phyloP scores from a whole-genome alignment of 768 basidiomycete species.

The Amanita thiersii region DNA sequence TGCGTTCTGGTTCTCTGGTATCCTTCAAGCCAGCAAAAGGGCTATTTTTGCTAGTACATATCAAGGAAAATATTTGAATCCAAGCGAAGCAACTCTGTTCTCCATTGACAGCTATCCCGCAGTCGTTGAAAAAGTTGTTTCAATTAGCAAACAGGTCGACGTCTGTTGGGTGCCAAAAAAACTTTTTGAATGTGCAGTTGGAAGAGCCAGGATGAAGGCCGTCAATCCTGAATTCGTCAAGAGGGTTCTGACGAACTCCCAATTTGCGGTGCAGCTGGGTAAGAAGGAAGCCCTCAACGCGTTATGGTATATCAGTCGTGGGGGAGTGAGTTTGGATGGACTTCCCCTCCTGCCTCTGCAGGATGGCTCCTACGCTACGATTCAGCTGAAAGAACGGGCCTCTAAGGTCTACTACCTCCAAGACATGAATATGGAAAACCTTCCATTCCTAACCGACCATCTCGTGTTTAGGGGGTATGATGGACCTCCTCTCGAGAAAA shows the following conservation, averaged over 20 bases:
- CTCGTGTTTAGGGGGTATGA: slow-evolving; percentile 22
- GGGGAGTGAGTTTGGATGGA: slow-evolving; percentile 14
- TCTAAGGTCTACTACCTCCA: slow-evolving; percentile 17
- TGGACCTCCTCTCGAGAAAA: slow-evolving; percentile 12
- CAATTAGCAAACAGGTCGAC: slow-evolving; percentile 14
- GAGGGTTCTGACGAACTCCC: slow-evolving; percentile 6
- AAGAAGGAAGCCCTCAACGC: slow-evolving; percentile 17
- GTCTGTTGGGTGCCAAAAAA: slow-evolving; percentile 15
- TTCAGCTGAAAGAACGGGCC: slow-evolving; percentile 13
- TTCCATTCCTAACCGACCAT: slow-evolving; percentile 16
- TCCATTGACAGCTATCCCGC: slow-evolving; percentile 12
- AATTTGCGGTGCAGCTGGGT: slow-evolving; percentile 10
- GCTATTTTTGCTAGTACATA: slow-evolving; percentile 20
- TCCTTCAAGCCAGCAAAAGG: slow-evolving; percentile 16
- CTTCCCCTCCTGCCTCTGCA: slow-evolving; percentile 30
- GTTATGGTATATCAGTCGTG: slow-evolving; percentile 17
- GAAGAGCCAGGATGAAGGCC: slow-evolving; percentile 11
- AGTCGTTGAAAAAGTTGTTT: slow-evolving; percentile 16
- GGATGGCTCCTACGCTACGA: slow-evolving; percentile 20
- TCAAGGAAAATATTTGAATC: slow-evolving; percentile 9
- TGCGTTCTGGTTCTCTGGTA: slow-evolving; percentile 20
- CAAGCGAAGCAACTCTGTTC: slow-evolving; percentile 17
- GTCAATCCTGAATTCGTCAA: slow-evolving; percentile 20
- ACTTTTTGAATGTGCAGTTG: slow-evolving; percentile 14
- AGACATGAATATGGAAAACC: slow-evolving; percentile 14